Percentiles rank a stretch among this genome's conserved stretches.
Evolutionary conservation across 768 basidiomycete genomes (phyloP).

Genomic region (Kockovaella imperatae): DNA sequence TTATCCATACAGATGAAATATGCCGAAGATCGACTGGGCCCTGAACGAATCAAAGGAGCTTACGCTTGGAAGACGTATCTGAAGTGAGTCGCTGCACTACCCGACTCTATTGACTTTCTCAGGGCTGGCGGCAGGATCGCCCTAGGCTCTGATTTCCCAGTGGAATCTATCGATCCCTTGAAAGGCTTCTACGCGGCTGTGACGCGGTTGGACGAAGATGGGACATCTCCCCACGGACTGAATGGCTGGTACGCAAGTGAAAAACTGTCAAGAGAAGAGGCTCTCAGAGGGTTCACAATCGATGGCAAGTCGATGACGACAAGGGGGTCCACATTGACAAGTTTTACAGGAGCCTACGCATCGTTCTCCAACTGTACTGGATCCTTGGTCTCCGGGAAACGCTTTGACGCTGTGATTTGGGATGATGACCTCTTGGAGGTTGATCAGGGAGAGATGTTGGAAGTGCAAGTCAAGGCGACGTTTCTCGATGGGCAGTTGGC

Average conservation of each 20-base stretch:
- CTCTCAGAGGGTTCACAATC: constrained; percentile 72
- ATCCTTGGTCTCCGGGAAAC: constrained; percentile 65
- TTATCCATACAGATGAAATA: constrained; percentile 68
- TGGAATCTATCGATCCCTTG: constrained; percentile 82
- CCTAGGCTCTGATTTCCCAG: constrained; percentile 88
- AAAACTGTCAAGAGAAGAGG: constrained; percentile 68
- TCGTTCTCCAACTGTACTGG: constrained; percentile 64
- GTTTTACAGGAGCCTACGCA: constrained; percentile 62
- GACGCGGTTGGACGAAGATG: constrained; percentile 60
- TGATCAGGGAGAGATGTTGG: constrained; percentile 54
- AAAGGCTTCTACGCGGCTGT: constrained; percentile 85
- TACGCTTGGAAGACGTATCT: constrained; percentile 81
- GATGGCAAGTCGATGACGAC: constrained; percentile 46
- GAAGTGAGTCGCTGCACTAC: constrained; percentile 49
- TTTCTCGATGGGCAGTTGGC: constrained; percentile 64
- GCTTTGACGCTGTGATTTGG: constrained; percentile 79
- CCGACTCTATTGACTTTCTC: neutral
- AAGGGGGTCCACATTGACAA: neutral
- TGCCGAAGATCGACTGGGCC: constrained; percentile 68
- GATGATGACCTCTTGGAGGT: constrained; percentile 71
- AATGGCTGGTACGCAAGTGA: constrained; percentile 77
- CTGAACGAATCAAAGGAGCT: constrained; percentile 72
- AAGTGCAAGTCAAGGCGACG: constrained; percentile 61
- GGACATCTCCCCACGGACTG: constrained; percentile 71
- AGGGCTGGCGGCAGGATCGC: constrained; percentile 53